These are phyloP conservation scores for Calocybe indica DNA, from an alignment of 768 basidiomycete species.

Conservation along the genomic window DNA sequence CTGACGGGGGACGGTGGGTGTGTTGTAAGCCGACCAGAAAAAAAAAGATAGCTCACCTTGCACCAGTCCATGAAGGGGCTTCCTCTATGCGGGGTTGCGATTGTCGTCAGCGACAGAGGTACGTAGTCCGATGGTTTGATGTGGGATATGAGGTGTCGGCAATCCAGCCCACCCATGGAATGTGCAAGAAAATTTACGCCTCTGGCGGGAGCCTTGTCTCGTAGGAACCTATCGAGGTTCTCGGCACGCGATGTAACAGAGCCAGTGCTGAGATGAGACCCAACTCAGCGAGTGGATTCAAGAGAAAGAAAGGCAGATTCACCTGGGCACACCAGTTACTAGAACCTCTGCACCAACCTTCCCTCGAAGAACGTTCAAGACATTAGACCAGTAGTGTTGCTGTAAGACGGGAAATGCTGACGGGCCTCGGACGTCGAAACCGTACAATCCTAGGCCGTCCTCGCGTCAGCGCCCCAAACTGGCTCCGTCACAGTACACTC, in stretches of 20 bases:
- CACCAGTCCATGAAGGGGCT: slow-evolving; percentile 99
- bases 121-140: slow-evolving; percentile 77
- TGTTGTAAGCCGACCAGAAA: too few relatives aligned
- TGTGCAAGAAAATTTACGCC: slow-evolving; percentile 93
- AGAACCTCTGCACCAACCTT: slow-evolving; percentile 89
- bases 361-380: slow-evolving; percentile 72
- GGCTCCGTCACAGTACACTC: slow-evolving; percentile 13
- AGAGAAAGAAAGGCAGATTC: slow-evolving; percentile 18
- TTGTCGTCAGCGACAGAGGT: slow-evolving; percentile 81
- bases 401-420: slow-evolving; percentile 74
- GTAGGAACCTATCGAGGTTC: slow-evolving; percentile 66
- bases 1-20: slow-evolving; percentile 25
- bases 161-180: slow-evolving; percentile 97
- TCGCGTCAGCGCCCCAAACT: background rate
- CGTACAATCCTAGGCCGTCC: slow-evolving; percentile 68
- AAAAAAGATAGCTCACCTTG: slow-evolving; percentile 43
- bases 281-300: background rate
- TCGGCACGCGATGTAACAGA: slow-evolving; percentile 79
- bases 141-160: slow-evolving; percentile 85
- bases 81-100: slow-evolving; percentile 92
- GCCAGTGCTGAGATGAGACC: slow-evolving; percentile 60
- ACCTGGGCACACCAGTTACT: slow-evolving; percentile 94
- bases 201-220: slow-evolving; percentile 57
- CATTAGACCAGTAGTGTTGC: slow-evolving; percentile 92
- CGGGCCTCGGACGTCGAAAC: slow-evolving; percentile 88